These are phyloP conservation scores for Paramecium primaurelia DNA, from an alignment of 73 alveolate genomes.

Conservation along the genomic window DNA sequence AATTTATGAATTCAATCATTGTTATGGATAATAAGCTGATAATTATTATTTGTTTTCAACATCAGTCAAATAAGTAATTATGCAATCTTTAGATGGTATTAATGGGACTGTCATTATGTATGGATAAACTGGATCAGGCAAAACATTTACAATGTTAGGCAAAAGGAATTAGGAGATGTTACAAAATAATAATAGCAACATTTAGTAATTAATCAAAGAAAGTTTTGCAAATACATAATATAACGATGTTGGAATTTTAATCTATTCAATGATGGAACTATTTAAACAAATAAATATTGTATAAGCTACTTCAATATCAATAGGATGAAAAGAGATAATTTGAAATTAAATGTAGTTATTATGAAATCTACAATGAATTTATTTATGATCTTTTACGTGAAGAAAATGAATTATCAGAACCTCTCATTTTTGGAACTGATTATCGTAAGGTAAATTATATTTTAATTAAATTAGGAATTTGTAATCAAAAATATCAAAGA, in stretches of 20 bases:
- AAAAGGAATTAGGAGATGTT: background rate
- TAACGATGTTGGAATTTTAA: conserved; percentile 6
- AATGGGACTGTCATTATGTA: conserved; percentile 48
- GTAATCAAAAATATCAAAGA: conserved; percentile 76
- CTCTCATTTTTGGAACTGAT: conserved; percentile 66
- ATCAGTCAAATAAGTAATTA: background rate
- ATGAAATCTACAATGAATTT: conserved; percentile 96
- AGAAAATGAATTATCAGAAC: conserved; percentile 70
- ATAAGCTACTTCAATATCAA: background rate
- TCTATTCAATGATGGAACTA: conserved; percentile 20
- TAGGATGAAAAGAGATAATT: conserved; percentile 41
- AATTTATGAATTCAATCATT: conserved; percentile 28
- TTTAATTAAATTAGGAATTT: conserved; percentile 43
- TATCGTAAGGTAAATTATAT: conserved; percentile 48
- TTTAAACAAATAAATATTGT: conserved; percentile 24
- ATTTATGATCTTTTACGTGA: conserved; percentile 91
- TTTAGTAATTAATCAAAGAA: background rate
- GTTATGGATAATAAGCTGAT: background rate
- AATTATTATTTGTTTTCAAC: background rate
- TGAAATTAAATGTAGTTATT: conserved; percentile 85
- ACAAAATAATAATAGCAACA: background rate
- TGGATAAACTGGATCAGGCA: conserved; percentile 41
- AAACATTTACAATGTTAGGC: conserved; percentile 20
- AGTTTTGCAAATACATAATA: background rate
- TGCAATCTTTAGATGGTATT: conserved; percentile 25